phyloP scores from a whole-genome alignment of 1,284 basidiomycete species.

The Sporisorium exsertum region DNA sequence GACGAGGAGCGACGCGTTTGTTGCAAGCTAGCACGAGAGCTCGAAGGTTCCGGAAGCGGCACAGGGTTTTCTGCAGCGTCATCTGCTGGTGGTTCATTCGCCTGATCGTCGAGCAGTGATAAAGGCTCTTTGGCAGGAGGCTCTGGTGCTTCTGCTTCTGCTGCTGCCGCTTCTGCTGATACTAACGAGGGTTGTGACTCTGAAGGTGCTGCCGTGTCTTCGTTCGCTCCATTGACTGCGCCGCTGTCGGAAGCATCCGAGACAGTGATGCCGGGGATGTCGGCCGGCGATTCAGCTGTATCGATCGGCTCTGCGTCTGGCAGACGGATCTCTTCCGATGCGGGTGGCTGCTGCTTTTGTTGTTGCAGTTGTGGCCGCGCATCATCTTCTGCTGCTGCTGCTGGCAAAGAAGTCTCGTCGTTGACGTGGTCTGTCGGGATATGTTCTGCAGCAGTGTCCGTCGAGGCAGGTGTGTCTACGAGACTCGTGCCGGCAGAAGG shows the following conservation, averaged over 20 bases:
- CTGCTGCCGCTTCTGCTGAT: neutral
- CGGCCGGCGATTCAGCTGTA: neutral
- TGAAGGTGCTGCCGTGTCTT: neutral
- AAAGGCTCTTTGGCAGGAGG: constrained; percentile 22
- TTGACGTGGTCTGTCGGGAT: neutral
- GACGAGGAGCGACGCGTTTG: constrained; percentile 44
- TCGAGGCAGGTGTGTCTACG: constrained; percentile 16
- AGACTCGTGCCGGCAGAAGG: constrained; percentile 44
- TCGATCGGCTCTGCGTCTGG: constrained; percentile 9
- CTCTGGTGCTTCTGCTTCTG: constrained; percentile 11
- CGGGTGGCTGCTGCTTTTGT: constrained; percentile 8
- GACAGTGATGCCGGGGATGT: constrained; percentile 22
- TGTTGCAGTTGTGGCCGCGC: neutral
- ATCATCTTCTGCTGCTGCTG: neutral
- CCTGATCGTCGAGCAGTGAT: constrained; percentile 10
- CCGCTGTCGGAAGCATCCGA: constrained; percentile 14
- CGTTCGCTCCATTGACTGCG: neutral
- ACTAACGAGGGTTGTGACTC: neutral
- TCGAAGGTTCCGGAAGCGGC: constrained; percentile 16
- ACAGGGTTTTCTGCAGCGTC: constrained; percentile 1
- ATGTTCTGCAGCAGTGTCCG: constrained; percentile 8
- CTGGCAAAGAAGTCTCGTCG: neutral
- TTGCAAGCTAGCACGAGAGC: constrained; percentile 37
- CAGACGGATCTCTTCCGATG: constrained; percentile 21
- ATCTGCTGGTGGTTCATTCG: constrained; percentile 7